These are phyloP conservation scores for Boletus nobilissimus DNA, from an alignment of 1,284 basidiomycete species.

Conservation along the genomic window DNA sequence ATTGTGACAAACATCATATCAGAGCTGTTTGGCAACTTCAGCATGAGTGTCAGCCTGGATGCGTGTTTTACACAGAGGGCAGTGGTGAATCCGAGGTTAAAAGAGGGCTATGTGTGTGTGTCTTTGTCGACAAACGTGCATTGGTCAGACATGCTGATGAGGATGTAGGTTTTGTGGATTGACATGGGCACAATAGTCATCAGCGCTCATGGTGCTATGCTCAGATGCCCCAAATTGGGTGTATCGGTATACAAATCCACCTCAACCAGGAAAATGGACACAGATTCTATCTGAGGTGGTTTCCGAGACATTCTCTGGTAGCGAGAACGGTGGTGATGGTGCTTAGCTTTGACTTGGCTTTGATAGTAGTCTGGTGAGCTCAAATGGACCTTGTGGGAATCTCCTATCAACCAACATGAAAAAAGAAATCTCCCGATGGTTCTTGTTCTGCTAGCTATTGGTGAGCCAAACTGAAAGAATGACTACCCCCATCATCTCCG, in stretches of 20 bases:
- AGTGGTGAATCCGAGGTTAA: conserved; percentile 67
- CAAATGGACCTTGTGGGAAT: too few species aligned
- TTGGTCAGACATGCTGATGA: background rate
- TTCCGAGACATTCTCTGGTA: background rate
- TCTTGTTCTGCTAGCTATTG: too few species aligned
- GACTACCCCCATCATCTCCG: too few species aligned
- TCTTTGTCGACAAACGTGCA: conserved; percentile 5
- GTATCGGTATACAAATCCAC: conserved; percentile 62
- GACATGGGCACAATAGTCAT: conserved; percentile 54
- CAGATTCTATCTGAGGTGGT: conserved; percentile 56
- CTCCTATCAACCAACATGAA: too few species aligned
- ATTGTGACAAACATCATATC: conserved; percentile 65
- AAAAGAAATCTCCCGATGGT: too few species aligned
- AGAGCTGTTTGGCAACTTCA: conserved; percentile 71
- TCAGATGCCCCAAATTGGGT: conserved; percentile 68
- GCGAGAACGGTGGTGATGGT: background rate
- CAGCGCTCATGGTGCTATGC: conserved; percentile 56
- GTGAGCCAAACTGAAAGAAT: too few species aligned
- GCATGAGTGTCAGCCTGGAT: conserved; percentile 65
- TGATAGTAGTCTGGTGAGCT: too few species aligned
- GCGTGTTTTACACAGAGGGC: conserved; percentile 77
- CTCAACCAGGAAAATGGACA: conserved; percentile 70
- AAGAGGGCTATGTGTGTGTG: conserved; percentile 81
- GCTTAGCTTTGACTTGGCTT: too few species aligned
- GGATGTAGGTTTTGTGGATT: conserved; percentile 66